A percentile compares a stretch with the other conserved stretches of the same genome.
Evolutionary conservation across 495 filamentous ascomycete genomes (phyloP).

Genomic region (Sphaerosporella brunnea): DNA sequence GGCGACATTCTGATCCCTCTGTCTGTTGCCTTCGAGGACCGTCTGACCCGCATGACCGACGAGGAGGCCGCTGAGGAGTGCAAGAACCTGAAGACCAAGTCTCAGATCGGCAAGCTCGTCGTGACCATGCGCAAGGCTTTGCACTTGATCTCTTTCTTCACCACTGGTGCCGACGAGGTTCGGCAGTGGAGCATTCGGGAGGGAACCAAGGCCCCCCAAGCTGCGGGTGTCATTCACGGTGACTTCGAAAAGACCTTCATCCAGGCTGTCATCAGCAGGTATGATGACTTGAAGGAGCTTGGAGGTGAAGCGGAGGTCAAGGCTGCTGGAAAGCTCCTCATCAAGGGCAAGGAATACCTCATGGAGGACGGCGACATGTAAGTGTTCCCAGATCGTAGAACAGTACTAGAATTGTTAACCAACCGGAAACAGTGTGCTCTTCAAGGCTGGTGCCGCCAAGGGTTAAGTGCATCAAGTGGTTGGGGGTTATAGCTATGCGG

Average conservation of each 20-base stretch:
- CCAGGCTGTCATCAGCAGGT: slow-evolving; percentile 86
- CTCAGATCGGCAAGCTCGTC: slow-evolving; percentile 80
- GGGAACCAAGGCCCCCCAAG: slow-evolving; percentile 89
- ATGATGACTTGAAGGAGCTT: slow-evolving; percentile 53
- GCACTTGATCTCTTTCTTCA: slow-evolving; percentile 90
- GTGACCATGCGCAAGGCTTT: slow-evolving; percentile 85
- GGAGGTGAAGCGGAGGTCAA: slow-evolving; percentile 80
- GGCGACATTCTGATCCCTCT: slow-evolving; percentile 86
- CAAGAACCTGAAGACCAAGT: slow-evolving; percentile 74
- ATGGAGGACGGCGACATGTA: slow-evolving; percentile 54
- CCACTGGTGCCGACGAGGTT: slow-evolving; percentile 88
- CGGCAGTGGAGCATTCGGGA: slow-evolving; percentile 96
- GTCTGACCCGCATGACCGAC: slow-evolving; percentile 56
- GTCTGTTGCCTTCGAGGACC: slow-evolving; percentile 82
- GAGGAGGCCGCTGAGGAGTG: slow-evolving; percentile 73
- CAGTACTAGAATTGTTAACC: slow-evolving; percentile 13
- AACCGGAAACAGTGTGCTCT: slow-evolving; percentile 48
- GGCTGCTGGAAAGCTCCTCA: slow-evolving; percentile 89
- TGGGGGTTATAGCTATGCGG: too few relatives aligned
- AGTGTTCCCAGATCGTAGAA: slow-evolving; percentile 1
- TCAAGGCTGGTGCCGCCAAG: slow-evolving; percentile 94
- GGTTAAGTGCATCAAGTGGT: too few relatives aligned
- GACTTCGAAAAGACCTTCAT: slow-evolving; percentile 99
- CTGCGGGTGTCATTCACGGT: slow-evolving; percentile 93
- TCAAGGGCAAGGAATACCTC: slow-evolving; percentile 97